These are phyloP conservation scores for Lodderomyces jiufengensis DNA, from an alignment of 1,139 yeast species.

Conservation along the genomic window DNA sequence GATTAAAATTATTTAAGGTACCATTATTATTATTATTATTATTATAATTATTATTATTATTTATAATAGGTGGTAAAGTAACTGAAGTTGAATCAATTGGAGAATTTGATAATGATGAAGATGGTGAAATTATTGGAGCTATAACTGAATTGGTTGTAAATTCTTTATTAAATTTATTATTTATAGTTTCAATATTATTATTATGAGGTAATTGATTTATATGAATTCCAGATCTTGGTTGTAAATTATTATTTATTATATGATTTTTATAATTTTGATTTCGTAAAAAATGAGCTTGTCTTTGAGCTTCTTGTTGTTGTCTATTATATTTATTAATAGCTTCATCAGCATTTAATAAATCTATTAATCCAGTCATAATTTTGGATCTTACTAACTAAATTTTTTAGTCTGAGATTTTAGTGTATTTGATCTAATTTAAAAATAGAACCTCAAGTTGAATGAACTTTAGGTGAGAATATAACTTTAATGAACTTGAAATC, in stretches of 20 bases:
- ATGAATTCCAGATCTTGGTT: neutral
- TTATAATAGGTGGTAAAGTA: neutral
- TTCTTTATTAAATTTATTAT: too few species aligned
- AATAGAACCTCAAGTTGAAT: too few species aligned
- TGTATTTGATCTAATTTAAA: too few species aligned
- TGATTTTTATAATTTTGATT: neutral
- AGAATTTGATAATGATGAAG: neutral
- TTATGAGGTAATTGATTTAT: too few species aligned
- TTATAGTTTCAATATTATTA: too few species aligned
- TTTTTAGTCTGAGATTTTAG: too few species aligned
- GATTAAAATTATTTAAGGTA: too few species aligned
- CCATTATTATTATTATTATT: neutral
- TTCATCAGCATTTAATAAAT: constrained; percentile 10
- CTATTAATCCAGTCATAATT: constrained; percentile 8
- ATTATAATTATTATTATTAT: neutral
- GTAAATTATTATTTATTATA: neutral
- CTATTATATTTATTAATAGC: constrained; percentile 2
- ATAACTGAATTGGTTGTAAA: neutral
- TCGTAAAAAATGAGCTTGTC: constrained; percentile 1
- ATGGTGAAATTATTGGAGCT: constrained; percentile 3
- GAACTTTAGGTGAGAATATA: too few species aligned
- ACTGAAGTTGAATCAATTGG: neutral
- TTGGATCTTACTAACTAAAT: neutral
- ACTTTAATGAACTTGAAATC: too few species aligned
- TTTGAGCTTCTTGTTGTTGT: constrained; percentile 1